A percentile compares a stretch with the other conserved stretches of the same genome.
These are phyloP conservation scores for Phanerochaete sordida DNA, from an alignment of 768 basidiomycete genomes.

Conservation along the genomic window DNA sequence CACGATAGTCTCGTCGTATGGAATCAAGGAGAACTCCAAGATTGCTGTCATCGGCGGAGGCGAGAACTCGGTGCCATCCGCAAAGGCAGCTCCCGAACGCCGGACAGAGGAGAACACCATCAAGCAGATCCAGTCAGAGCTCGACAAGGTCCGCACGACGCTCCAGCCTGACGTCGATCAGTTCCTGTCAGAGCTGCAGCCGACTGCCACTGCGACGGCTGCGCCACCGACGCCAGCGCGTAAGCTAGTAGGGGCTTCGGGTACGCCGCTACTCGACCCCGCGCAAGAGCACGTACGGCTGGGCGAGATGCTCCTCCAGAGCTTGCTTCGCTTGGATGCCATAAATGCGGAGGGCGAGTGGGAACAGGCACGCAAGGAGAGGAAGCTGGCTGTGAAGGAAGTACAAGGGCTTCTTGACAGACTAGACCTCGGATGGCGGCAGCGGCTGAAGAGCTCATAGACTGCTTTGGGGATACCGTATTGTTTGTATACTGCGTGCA, in stretches of 20 bases:
- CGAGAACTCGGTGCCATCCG: conserved; percentile 21
- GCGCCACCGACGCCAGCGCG: conserved; percentile 16
- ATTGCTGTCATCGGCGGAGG: conserved; percentile 65
- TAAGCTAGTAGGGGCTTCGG: background rate
- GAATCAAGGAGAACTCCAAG: conserved; percentile 62
- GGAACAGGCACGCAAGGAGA: conserved; percentile 71
- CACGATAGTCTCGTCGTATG: conserved; percentile 66
- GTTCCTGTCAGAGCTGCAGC: conserved; percentile 42
- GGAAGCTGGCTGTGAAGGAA: conserved; percentile 84
- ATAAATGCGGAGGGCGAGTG: conserved; percentile 71
- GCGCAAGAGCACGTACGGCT: conserved; percentile 54
- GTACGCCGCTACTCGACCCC: too few species aligned
- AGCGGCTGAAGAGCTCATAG: conserved; percentile 5
- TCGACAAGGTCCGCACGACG: conserved; percentile 45
- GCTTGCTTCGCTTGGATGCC: conserved; percentile 84
- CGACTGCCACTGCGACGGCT: conserved; percentile 14
- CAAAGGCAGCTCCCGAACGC: conserved; percentile 22
- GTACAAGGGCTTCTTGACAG: conserved; percentile 81
- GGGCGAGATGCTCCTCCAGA: conserved; percentile 81
- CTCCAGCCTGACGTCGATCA: conserved; percentile 55
- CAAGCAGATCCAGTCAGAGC: conserved; percentile 50
- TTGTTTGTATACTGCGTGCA: background rate
- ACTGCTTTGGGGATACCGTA: background rate
- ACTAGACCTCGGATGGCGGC: conserved; percentile 68
- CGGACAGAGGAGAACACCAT: conserved; percentile 51